Conservation (phyloP, 2,329 filamentous ascomycete genomes). For the Colletotrichum sp. region DNA sequence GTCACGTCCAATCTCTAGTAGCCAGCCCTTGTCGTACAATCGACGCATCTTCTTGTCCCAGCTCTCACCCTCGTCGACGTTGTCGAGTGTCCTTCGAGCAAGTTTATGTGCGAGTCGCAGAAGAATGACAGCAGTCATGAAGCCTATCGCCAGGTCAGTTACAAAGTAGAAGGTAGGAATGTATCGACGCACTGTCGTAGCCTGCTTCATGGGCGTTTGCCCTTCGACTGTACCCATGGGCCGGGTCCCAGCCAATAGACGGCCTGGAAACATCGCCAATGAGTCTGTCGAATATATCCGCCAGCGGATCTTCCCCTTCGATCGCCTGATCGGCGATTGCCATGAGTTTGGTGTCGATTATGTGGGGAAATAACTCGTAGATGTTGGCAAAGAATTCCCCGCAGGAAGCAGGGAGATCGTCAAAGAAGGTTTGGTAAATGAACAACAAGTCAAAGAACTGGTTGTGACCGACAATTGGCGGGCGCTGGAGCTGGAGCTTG, state of each 20-base stretch:
- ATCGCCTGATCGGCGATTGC: constrained; percentile 40
- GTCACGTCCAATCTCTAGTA: not conserved
- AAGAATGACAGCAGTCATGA: not conserved
- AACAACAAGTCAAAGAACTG: constrained; percentile 69
- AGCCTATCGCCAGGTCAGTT: not conserved
- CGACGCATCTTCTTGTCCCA: not conserved
- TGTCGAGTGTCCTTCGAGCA: not conserved
- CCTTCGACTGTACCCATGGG: not conserved
- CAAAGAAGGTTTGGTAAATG: constrained; percentile 67
- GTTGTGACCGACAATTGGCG: constrained; percentile 67
- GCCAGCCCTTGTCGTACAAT: not conserved
- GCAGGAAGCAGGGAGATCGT: constrained; percentile 56
- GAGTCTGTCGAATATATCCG: not conserved
- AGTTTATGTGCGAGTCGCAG: constrained; percentile 1
- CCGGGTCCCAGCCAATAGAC: not conserved
- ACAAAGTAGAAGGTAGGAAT: too few species aligned
- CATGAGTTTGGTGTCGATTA: constrained; percentile 68
- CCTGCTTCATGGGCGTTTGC: constrained; percentile 1
- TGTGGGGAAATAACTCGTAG: constrained; percentile 48
- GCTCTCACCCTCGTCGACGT: not conserved
- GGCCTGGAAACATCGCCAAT: not conserved
- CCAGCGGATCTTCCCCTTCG: constrained; percentile 15
- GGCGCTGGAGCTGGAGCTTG: constrained; percentile 31
- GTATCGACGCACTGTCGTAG: not conserved
- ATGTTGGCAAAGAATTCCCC: constrained; percentile 56